Evolutionary conservation across 2,329 filamentous ascomycete species (phyloP), one percentile per base, ranked within the genome.

Genomic region (Epichloe coenophiala): DNA sequence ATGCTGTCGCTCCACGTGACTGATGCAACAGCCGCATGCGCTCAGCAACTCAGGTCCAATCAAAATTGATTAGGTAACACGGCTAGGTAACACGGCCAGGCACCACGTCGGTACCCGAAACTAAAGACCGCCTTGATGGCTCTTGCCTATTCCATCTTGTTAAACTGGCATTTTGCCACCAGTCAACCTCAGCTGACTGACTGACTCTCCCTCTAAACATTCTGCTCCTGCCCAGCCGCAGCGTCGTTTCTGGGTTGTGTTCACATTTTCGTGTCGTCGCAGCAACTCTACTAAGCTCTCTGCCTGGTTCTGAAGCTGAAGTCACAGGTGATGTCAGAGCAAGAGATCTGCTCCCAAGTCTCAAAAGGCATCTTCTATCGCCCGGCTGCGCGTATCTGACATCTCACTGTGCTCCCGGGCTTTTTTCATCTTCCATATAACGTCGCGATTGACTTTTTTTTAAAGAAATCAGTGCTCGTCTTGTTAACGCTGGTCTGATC

Each of bases 41-140:
- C 13, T 43, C 41, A 15, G 38, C 15, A 43, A n/a, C 3, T 31
- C 3, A 39, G 21, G 11, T n/a, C 51, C 47, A 52, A 52, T 52
- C 47, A 52, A 17, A 19, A 9, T 36, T 35, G 47, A 50, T 52
- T 50, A 52, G 33, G 39, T 52, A 52, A 52, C n/a, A n/a, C n/a
- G n/a, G n/a, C n/a, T n/a, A n/a, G n/a, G n/a, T n/a, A n/a, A n/a
- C 39, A 8, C 39, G 31, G 17, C 51, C 35, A 50, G 51, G 51
- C 51, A 52, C 35, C 39, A 44, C 15, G 36, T 52, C 47, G 51
- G 51, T 52, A 52, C 51, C 51, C 51, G 45, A 52, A 52, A 47
- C 38, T 50, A 43, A 39, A 50, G 44, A 50, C 42, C 39, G 15
- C 39, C 47, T 7, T n/a, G 31, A n/a, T 44, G 4, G 21, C 31